Evolutionary conservation across 768 basidiomycete species (phyloP).

Genomic region (Mycena metata): DNA sequence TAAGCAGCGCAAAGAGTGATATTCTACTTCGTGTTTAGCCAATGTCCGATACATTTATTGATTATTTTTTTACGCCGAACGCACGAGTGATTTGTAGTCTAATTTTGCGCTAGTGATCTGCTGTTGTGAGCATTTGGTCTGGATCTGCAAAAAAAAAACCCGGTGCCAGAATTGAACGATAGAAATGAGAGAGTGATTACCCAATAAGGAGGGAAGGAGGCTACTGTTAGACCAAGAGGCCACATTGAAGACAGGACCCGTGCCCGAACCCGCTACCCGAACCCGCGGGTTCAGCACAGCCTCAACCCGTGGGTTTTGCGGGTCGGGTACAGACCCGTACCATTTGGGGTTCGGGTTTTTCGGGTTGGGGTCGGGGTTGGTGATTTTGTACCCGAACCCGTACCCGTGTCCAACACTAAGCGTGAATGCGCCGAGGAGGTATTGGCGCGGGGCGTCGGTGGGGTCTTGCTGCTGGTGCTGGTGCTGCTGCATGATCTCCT

Average conservation of each 20-base stretch:
- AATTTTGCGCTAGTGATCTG: not conserved
- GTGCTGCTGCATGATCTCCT: too few species aligned
- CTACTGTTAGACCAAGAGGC: too few species aligned
- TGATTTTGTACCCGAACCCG: constrained; percentile 9
- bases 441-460: too few species aligned
- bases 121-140: not conserved
- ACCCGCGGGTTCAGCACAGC: constrained; percentile 7
- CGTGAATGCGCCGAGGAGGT: too few species aligned
- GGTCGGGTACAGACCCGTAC: constrained; percentile 21
- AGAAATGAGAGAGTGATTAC: too few species aligned
- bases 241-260: too few species aligned
- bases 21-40: not conserved
- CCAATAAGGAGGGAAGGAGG: too few species aligned
- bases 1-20: not conserved
- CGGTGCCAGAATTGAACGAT: not conserved
- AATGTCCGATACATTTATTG: not conserved
- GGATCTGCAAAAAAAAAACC: too few species aligned
- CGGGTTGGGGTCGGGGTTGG: constrained; percentile 15
- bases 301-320: constrained; percentile 12
- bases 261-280: constrained; percentile 11
- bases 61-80: not conserved
- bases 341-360: constrained; percentile 20
- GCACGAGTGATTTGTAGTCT: not conserved
- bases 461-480: too few species aligned
- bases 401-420: constrained; percentile 25